Conservation (phyloP, 805 yeast species). For the Barnettozyma californica region DNA sequence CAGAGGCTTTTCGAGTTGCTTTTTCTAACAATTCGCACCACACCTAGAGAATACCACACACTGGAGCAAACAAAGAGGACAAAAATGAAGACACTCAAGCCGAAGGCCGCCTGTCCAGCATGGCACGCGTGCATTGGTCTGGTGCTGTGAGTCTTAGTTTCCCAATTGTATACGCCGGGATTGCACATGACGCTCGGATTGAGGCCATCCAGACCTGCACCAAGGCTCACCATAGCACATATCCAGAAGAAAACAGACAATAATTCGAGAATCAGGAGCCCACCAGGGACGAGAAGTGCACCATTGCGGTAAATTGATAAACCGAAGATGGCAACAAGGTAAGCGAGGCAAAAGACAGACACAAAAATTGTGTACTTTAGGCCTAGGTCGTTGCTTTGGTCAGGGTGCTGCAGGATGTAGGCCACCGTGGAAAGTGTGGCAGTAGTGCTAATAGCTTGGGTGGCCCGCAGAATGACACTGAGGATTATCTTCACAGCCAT, state of each 20-base stretch:
- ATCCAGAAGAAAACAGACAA: background rate
- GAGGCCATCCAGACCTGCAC: background rate
- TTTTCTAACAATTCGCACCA: background rate
- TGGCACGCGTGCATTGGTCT: background rate
- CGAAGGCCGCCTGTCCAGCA: background rate
- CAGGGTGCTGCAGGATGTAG: background rate
- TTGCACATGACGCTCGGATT: background rate
- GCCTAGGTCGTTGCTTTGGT: background rate
- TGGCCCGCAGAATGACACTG: background rate
- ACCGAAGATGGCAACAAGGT: background rate
- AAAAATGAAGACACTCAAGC: background rate
- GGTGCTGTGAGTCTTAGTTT: background rate
- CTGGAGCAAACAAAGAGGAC: background rate
- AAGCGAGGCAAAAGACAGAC: background rate
- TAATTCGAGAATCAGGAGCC: background rate
- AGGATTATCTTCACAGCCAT: background rate
- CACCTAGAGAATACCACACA: background rate
- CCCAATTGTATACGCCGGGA: background rate
- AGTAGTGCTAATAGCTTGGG: background rate
- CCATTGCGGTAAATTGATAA: background rate
- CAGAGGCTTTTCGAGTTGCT: background rate
- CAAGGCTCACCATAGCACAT: background rate
- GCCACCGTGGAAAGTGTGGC: background rate
- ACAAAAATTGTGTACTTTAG: background rate
- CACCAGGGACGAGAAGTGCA: background rate